A percentile compares a stretch with the other conserved stretches of the same genome.
Evolutionary conservation across 2,329 filamentous ascomycete species (phyloP).

Genomic region (Mollisia scopiformis): DNA sequence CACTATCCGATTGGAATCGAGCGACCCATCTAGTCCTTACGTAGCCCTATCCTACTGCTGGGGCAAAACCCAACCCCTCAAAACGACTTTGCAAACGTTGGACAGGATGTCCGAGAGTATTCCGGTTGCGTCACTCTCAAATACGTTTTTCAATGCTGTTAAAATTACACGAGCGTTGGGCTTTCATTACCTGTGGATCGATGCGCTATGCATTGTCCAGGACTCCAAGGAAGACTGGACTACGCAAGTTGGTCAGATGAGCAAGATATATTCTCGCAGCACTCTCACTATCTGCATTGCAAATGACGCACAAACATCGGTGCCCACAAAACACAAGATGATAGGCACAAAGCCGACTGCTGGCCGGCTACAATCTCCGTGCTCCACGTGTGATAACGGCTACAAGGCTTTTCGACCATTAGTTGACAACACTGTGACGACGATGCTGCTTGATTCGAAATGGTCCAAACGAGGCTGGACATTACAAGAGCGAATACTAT

Average conservation of each 20-base stretch:
- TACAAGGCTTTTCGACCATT: neutral
- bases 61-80: neutral
- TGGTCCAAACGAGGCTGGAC: slow-evolving; percentile 11
- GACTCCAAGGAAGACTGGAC: slow-evolving; percentile 10
- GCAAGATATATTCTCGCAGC: slow-evolving; percentile 6
- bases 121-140: slow-evolving; percentile 1
- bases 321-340: neutral
- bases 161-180: slow-evolving; percentile 8
- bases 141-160: slow-evolving; percentile 9
- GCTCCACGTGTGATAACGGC: neutral
- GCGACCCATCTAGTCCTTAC: slow-evolving; percentile 2
- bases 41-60: slow-evolving; percentile 10
- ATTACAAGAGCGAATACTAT: slow-evolving; percentile 8
- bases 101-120: neutral
- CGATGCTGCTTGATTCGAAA: slow-evolving; percentile 14
- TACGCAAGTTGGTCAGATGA: slow-evolving; percentile 7
- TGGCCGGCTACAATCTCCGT: neutral
- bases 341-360: neutral
- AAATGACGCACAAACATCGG: neutral
- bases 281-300: slow-evolving; percentile 11
- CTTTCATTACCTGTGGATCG: slow-evolving; percentile 14
- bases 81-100: slow-evolving; percentile 6
- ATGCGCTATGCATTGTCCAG: slow-evolving; percentile 12
- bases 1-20: slow-evolving; percentile 3
- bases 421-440: slow-evolving; percentile 5